Evolutionary conservation across 371 early-diverging fungal genomes (phyloP), one percentile per base, ranked within the genome.

Genomic region (Mucor plumbeus): DNA sequence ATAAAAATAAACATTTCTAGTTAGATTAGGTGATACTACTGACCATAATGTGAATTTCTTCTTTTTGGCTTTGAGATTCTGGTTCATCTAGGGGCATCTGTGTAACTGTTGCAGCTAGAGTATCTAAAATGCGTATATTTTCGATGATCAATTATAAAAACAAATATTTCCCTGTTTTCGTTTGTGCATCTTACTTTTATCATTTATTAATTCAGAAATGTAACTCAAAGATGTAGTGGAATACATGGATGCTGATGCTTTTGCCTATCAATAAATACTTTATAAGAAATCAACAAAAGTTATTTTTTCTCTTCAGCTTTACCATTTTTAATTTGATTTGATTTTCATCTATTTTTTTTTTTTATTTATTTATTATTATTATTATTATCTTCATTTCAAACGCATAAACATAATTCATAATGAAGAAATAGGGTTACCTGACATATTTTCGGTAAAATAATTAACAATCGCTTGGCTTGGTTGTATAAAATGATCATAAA

Each of bases 401-500:
- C 26, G 14, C 40, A 50, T 10, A 53, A 31, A 8, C 47, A 9
- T 48, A 47, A 17, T 11, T 33, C 58, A 58, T 9, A 3, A 40
- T 8, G 3, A 26, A 59, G 13, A 26, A 41, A 26, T 39, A 13
- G 43, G 10, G 6, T 17, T 61, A 61, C 62, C 67, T 36, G 61
- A 53, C 31, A 66, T 14, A 35, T 59, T 54, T 8, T 66, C 67
- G 17, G 61, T 56, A 33, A 61, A 70, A 43, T 65, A 38, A 50
- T 70, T 59, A 2, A 61, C 47, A 38, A 70, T 55, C 3, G 60
- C 36, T 57, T 65, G 61, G 15, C 65, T 65, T 1, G 70, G 70
- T 26, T 34, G 3, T 7, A 61, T 64, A 14, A 70, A 70, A 48
- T 70, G 38, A 4, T 61, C 39, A 17, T 39, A 70, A 43, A 70